phyloP scores from a whole-genome alignment of 306 rosid genomes.

The Pterocarpus macrocarpus region DNA sequence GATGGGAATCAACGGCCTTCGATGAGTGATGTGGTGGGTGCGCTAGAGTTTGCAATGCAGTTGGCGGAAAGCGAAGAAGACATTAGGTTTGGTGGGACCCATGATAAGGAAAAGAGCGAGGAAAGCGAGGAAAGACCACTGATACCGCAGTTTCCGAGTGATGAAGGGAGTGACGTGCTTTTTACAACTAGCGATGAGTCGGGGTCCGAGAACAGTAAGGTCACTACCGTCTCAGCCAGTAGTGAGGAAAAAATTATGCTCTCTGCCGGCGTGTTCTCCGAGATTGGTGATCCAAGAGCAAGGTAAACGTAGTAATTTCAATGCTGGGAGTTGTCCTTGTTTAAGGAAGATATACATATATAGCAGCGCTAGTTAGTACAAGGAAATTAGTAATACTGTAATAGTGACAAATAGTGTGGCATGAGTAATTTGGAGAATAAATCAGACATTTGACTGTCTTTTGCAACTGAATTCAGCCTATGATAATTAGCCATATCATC shows the following conservation, averaged over 20 bases:
- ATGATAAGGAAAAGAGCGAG: not conserved
- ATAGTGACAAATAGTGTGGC: not conserved
- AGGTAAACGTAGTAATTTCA: not conserved
- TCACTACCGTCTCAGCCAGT: not conserved
- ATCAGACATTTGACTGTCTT: no score
- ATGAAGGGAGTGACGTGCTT: conserved; percentile 5
- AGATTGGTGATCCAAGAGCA: conserved; percentile 16
- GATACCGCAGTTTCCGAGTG: not conserved
- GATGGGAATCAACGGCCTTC: conserved; percentile 53
- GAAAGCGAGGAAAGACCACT: not conserved
- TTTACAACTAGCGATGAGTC: conserved; percentile 28
- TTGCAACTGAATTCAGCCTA: no score
- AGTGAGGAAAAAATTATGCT: not conserved
- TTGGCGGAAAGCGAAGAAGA: conserved; percentile 39
- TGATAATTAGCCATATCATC: no score
- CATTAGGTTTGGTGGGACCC: not conserved
- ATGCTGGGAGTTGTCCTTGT: not conserved
- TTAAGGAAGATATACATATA: no score
- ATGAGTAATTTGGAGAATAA: no score
- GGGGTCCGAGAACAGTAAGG: not conserved
- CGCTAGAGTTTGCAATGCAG: conserved; percentile 50
- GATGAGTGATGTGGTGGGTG: conserved; percentile 58
- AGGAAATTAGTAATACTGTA: no score
- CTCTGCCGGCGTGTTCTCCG: not conserved
- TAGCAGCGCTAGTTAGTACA: no score